phyloP scores from a whole-genome alignment of 2,329 filamentous ascomycete genomes.

The Apiospora aurea region DNA sequence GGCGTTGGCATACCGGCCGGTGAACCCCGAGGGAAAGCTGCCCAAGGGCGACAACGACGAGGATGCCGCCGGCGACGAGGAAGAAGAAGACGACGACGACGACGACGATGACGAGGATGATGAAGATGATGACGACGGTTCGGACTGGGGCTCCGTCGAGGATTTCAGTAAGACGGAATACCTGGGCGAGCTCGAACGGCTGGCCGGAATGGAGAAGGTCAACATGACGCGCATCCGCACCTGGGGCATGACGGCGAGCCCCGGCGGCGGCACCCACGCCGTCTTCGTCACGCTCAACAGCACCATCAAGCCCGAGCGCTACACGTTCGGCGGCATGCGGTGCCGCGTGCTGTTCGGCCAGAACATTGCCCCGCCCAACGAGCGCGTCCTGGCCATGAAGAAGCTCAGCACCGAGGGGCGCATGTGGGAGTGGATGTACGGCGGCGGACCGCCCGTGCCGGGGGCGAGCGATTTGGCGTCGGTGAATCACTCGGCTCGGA shows the following conservation, averaged over 20 bases:
- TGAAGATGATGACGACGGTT: conserved; percentile 39
- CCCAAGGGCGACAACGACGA: conserved; percentile 44
- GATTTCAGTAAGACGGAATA: conserved; percentile 32
- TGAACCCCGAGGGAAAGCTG: conserved; percentile 33
- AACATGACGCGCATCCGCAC: conserved; percentile 58
- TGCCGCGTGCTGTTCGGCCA: conserved; percentile 48
- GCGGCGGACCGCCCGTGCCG: conserved; percentile 53
- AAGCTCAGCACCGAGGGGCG: conserved; percentile 60
- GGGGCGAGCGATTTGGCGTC: conserved; percentile 40
- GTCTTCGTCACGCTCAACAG: conserved; percentile 58
- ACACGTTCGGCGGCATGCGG: conserved; percentile 45
- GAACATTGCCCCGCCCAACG: conserved; percentile 25
- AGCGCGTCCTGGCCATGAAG: conserved; percentile 26
- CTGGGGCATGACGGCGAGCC: conserved; percentile 60
- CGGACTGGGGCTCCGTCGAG: conserved; percentile 40
- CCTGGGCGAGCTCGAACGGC: conserved; percentile 33
- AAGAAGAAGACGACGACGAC: conserved; percentile 26
- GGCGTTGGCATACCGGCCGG: conserved; percentile 48
- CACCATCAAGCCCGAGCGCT: conserved; percentile 56
- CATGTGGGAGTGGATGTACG: conserved; percentile 67
- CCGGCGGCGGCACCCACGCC: conserved; percentile 59
- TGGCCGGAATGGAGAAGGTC: conserved; percentile 49
- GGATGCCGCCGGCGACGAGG: conserved; percentile 39
- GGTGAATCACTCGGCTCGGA: conserved; percentile 22
- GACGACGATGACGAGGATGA: conserved; percentile 38